Evolutionary conservation across 176 grass and related monocot species (phyloP), one percentile per base, ranked within the genome.

Genomic region (Dactylis glomerata): DNA sequence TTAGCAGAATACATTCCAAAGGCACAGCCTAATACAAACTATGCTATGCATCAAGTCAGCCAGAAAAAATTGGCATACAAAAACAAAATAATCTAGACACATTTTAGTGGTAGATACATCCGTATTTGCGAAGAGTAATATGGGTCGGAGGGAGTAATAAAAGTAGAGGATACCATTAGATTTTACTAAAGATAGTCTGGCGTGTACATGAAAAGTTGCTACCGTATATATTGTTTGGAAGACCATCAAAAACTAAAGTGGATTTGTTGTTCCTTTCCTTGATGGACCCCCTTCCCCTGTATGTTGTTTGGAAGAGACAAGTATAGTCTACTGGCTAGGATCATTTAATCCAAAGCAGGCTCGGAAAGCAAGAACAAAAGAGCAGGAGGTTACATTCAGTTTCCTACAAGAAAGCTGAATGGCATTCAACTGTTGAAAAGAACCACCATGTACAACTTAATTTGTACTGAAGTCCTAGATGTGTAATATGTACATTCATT

Each of bases 321-420:
- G 5, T 40, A 5, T 17, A n/a, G 57, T 20, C 54, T 64, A 65
- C 5, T 19, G 55, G 54, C 11, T 23, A 34, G 54, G 34, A 65
- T 73, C 34, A 51, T 73, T 83, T 47, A 38, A 83, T 79, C 22
- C 46, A 55, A 22, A 79, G 1, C 16, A 63, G 5, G 20, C 5
- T 83, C n/a, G n/a, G n/a, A 40, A 47, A 67, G 41, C 37, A 79
- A 61, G 36, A 86, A 63, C 3, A 24, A 63, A 56, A 36, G 63
- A 37, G 28, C 13, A 55, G 22, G 26, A 22, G 34, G 74, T 58
- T 90, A 9, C 9, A 52, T 56, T 80, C 12, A 69, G 52, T 69
- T 56, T 12, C 54, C 81, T 10, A 42, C 30, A 73, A 54, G 34
- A 75, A 84, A 87, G 28, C 22, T 14, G 67, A 58, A 89, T 20